These are phyloP conservation scores for Penicillium bialowiezense DNA, from an alignment of 495 filamentous ascomycete species.

Conservation along the genomic window DNA sequence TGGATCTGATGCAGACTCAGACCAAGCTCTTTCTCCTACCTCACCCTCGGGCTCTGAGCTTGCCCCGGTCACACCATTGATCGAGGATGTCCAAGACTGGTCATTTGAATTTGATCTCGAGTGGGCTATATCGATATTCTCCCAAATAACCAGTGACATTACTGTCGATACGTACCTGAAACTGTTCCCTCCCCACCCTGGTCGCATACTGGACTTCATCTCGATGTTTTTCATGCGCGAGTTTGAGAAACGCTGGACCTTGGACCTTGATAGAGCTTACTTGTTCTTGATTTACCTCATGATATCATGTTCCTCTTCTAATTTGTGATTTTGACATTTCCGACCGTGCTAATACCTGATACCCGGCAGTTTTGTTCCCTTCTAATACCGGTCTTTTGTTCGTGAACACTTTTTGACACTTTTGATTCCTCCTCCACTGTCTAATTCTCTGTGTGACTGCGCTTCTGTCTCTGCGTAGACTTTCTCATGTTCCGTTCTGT, in stretches of 20 bases:
- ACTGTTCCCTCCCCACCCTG: background rate
- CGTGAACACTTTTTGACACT: no score
- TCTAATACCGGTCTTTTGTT: no score
- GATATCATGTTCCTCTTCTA: no score
- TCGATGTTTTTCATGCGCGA: slow-evolving; percentile 3
- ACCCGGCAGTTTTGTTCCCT: no score
- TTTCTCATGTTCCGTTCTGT: no score
- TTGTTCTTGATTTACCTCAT: no score
- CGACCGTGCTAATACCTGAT: no score
- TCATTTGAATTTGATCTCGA: slow-evolving; percentile 6
- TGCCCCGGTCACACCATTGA: background rate
- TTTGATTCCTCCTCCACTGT: no score
- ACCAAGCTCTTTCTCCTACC: background rate
- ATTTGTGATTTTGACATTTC: no score
- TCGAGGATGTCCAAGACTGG: background rate
- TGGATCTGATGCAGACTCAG: background rate
- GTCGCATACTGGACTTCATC: slow-evolving; percentile 6
- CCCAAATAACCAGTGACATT: background rate
- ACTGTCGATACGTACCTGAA: background rate
- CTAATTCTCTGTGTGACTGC: no score
- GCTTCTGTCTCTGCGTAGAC: no score
- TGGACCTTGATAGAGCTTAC: background rate
- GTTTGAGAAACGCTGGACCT: background rate
- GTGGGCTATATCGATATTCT: background rate
- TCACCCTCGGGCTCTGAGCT: background rate